These are phyloP conservation scores for Solanum chilense DNA, from an alignment of 257 asterid species.

Conservation along the genomic window DNA sequence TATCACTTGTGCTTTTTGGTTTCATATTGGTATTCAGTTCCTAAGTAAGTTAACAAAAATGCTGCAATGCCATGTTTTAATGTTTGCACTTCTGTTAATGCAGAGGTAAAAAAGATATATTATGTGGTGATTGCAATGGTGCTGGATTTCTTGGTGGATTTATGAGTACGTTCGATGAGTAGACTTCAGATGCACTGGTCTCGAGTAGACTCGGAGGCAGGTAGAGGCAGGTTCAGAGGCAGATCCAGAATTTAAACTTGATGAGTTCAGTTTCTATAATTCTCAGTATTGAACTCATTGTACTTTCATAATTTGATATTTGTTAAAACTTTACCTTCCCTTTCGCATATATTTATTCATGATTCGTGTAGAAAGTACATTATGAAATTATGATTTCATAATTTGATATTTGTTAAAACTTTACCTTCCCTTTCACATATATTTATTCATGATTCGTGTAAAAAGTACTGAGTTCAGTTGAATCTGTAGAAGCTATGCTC, in stretches of 20 bases:
- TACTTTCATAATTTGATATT: background rate
- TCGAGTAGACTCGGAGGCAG: background rate
- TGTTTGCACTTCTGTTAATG: background rate
- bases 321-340: background rate
- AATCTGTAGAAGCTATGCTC: no score
- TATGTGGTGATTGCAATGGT: conserved; percentile 85
- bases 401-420: background rate
- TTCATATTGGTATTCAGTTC: background rate
- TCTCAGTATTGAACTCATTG: background rate
- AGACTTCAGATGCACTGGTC: background rate
- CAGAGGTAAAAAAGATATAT: conserved; percentile 76
- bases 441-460: background rate
- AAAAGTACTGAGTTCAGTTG: background rate
- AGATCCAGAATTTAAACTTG: background rate
- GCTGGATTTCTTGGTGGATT: conserved; percentile 94
- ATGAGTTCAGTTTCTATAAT: background rate
- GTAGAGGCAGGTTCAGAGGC: background rate
- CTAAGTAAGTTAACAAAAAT: background rate
- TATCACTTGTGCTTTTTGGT: background rate
- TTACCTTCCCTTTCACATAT: background rate
- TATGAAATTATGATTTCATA: background rate
- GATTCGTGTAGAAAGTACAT: background rate
- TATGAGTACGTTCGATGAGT: conserved; percentile 60
- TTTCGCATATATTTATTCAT: background rate
- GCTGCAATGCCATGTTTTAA: background rate